A percentile compares a stretch with the other conserved stretches of the same genome.
phyloP scores from a whole-genome alignment of 2,329 filamentous ascomycete genomes.

The Xylariaceae sp. region DNA sequence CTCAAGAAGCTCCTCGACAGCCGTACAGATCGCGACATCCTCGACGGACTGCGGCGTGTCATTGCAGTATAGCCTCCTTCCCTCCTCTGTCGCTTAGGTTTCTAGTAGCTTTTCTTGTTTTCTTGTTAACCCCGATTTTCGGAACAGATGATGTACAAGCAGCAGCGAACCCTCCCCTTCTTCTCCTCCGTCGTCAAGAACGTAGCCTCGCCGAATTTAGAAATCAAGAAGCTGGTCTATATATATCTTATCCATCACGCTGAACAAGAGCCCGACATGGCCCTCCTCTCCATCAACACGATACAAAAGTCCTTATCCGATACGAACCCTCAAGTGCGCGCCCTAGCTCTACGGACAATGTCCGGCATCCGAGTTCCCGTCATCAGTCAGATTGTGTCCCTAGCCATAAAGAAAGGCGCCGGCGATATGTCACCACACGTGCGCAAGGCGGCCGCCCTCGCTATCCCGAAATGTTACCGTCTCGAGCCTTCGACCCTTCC shows the following conservation, averaged over 20 bases:
- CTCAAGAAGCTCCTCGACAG: constrained; percentile 95
- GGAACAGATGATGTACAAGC: constrained; percentile 84
- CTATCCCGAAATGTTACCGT: constrained; percentile 92
- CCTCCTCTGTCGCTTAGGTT: not conserved
- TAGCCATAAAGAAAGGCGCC: constrained; percentile 90
- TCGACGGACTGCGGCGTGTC: constrained; percentile 85
- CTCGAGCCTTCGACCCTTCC: constrained; percentile 82
- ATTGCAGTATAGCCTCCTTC: constrained; percentile 70
- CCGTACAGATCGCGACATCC: constrained; percentile 83
- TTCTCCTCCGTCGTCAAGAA: constrained; percentile 99
- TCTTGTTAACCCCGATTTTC: constrained; percentile 10
- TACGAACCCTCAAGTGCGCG: constrained; percentile 81
- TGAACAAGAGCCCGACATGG: constrained; percentile 91
- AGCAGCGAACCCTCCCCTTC: constrained; percentile 81
- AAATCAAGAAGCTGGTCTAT: constrained; percentile 97
- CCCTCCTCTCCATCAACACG: constrained; percentile 93
- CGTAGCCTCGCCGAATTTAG: constrained; percentile 85
- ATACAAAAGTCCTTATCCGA: constrained; percentile 98
- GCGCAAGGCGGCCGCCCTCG: constrained; percentile 83
- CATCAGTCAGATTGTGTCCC: constrained; percentile 92
- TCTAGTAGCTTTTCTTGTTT: not conserved
- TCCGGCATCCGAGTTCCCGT: constrained; percentile 94
- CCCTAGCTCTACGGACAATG: constrained; percentile 93
- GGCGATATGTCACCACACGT: constrained; percentile 94
- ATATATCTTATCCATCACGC: constrained; percentile 97